Evolutionary conservation across 768 basidiomycete genomes (phyloP), one percentile per base, ranked within the genome.

Genomic region (Termitomyces sp.): DNA sequence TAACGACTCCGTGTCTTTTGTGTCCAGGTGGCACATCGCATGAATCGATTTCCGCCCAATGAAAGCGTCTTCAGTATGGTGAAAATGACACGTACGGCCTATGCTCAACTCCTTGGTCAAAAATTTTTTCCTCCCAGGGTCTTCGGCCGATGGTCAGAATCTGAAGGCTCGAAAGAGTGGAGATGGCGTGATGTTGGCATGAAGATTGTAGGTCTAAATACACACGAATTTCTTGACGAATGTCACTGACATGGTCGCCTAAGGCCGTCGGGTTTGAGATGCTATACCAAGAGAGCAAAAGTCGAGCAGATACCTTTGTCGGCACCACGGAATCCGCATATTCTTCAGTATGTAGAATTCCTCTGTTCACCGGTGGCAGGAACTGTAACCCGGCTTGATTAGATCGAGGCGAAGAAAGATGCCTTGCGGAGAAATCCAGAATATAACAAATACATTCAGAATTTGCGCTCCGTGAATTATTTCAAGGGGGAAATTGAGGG

Each of bases 181-280:
- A 81, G 86, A 62, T 86, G 91, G 86, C 79, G 83, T 56, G 91
- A 94, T 71, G 69, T 92, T 29, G 96, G 96, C 8, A 90, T 98
- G 86, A 98, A 98, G 76, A 86, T 98, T 52, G 94, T 91, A 59
- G 48, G 82, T 71, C 5, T 44, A 17, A 37, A 23, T 10, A 32
- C 31, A 7, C 32, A 38, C 23, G 14, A 47, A 43, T 14, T n/a
- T 37, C 37, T 37, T 25, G 34, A 23, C 32, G 29, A 42, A 55
- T 21, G 49, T 50, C 27, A 65, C n/a, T 46, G 47, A 59, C 53
- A 53, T 52, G 29, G 46, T 29, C 23, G 10, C 44, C 8, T 2
- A 65, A 95, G 89, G 87, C 94, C 2, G 92, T 92, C 60, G 97
- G 97, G 1, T 98, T 98, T 60, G 97, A 99, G 75, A 99, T 98